Base-by-base conservation (phyloP, 306 rosid genomes). In the Sicyos edulis region DNA sequence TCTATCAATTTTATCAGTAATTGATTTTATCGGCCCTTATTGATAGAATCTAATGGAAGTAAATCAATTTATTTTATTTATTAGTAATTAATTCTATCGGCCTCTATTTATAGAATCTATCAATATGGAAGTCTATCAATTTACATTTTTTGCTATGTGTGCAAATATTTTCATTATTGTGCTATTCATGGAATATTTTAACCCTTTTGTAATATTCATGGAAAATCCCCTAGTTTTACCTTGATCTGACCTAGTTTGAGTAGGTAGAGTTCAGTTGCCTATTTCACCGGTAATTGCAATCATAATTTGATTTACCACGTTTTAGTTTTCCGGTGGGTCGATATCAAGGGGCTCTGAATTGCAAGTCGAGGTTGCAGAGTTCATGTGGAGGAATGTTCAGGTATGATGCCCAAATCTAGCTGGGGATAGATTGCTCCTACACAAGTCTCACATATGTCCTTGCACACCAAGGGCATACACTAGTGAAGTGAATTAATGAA, bases 341-440 rank as follows among this genome's bases (percentile, higher is more conserved):
- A 71, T 93, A 78, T 83, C 91, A 42, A 75, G 76, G 77, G 97
- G 96, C 54, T 93, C 97, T 44, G 97, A 93, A 82, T 78, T 93
- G 82, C 92, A 93, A 82, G 72, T 93, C 75, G 97, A 93, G 82
- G 92, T 88, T 65, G 86, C 96, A 13, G 99, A 93, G 84, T 89
- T 93, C 77, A 74, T 85, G 60, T 93, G 97, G 97, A 87, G 85
- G 81, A 87, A 89, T 83, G 92, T 93, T 80, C 89, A 91, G 96
- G 98, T 74, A 74, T 26, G 71, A 22, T 49, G 57, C 72, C 26
- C 22, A 51, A 47, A 49, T 47, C 53, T 68, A 49, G 57, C 42
- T 45, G 54, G 60, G 49, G 21, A 70, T 16, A 14, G 56, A 68
- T 67, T 67, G 55, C 54, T 54, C 14, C 20, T 22, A 22, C 40